phyloP scores from a whole-genome alignment of 768 basidiomycete species.

The Boletus tylopilopsis region DNA sequence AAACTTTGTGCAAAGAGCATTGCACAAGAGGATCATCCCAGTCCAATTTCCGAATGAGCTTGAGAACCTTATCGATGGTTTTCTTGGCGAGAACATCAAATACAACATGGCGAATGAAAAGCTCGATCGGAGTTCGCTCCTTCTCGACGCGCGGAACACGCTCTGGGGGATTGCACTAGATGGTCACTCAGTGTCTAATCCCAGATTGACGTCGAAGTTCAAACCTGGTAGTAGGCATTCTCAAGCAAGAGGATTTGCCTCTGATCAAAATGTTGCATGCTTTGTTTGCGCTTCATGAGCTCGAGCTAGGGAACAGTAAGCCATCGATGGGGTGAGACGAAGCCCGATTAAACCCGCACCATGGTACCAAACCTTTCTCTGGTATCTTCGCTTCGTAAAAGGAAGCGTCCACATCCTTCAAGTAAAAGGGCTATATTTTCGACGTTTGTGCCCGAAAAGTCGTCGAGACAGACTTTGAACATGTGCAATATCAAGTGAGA shows the following conservation, averaged over 20 bases:
- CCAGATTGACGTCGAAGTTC: constrained; percentile 1
- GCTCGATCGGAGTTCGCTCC: constrained; percentile 78
- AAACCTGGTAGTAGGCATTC: constrained; percentile 96
- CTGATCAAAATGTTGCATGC: constrained; percentile 88
- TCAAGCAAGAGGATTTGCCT: constrained; percentile 86
- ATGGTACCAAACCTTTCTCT: constrained; percentile 82
- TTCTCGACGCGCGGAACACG: constrained; percentile 83
- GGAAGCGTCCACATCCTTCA: constrained; percentile 91
- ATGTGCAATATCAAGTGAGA: constrained; percentile 90
- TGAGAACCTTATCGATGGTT: constrained; percentile 94
- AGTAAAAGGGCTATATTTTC: constrained; percentile 90
- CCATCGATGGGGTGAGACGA: neutral
- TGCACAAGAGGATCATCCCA: constrained; percentile 78
- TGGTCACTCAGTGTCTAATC: constrained; percentile 6
- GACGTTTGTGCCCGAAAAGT: constrained; percentile 88
- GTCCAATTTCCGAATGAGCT: constrained; percentile 87
- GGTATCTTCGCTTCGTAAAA: constrained; percentile 86
- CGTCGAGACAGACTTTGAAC: constrained; percentile 96
- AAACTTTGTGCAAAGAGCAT: constrained; percentile 75
- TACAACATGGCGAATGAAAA: constrained; percentile 95
- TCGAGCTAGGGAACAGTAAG: constrained; percentile 61
- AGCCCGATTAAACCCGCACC: constrained; percentile 42
- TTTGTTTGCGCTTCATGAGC: constrained; percentile 92
- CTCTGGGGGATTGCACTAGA: constrained; percentile 94
- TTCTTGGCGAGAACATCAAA: constrained; percentile 91